phyloP scores from a whole-genome alignment of 2,329 filamentous ascomycete genomes.

The Talaromyces funiculosus region DNA sequence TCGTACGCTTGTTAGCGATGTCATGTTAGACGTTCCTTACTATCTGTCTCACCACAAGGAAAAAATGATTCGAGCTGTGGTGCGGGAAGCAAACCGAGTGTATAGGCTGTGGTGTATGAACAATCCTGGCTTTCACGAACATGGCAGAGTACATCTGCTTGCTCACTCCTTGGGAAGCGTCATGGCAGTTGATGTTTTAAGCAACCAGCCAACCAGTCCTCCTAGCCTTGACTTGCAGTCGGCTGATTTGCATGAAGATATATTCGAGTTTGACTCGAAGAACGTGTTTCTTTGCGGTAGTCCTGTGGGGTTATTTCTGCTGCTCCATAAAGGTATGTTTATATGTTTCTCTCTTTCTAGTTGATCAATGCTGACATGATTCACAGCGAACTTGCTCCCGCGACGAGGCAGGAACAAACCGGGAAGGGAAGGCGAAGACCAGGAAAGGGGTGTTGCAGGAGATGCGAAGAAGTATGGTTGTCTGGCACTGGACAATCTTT shows the following conservation, averaged over 20 bases:
- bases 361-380: constrained; percentile 15
- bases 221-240: constrained; percentile 44
- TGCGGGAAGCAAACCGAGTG: constrained; percentile 89
- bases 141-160: constrained; percentile 83
- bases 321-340: constrained; percentile 61
- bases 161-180: constrained; percentile 91
- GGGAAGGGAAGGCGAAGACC: constrained; percentile 61
- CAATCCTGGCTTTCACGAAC: constrained; percentile 75
- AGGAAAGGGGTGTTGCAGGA: constrained; percentile 62
- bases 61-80: constrained; percentile 87
- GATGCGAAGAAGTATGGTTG: constrained; percentile 78
- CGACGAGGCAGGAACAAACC: constrained; percentile 71
- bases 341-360: not conserved
- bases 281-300: constrained; percentile 88
- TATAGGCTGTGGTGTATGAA: constrained; percentile 92
- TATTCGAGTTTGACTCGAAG: constrained; percentile 87
- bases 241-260: constrained; percentile 42
- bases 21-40: constrained; percentile 97
- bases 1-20: constrained; percentile 89
- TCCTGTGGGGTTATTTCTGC: constrained; percentile 84
- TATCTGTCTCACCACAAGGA: constrained; percentile 95
- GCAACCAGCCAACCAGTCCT: constrained; percentile 72
- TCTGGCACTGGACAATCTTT: constrained; percentile 89
- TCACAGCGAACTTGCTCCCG: constrained; percentile 61
- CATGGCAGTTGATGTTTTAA: constrained; percentile 89